Evolutionary conservation across 306 rosid species (phyloP), one percentile per base, ranked within the genome.

Genomic region (Acmispon strigosus): DNA sequence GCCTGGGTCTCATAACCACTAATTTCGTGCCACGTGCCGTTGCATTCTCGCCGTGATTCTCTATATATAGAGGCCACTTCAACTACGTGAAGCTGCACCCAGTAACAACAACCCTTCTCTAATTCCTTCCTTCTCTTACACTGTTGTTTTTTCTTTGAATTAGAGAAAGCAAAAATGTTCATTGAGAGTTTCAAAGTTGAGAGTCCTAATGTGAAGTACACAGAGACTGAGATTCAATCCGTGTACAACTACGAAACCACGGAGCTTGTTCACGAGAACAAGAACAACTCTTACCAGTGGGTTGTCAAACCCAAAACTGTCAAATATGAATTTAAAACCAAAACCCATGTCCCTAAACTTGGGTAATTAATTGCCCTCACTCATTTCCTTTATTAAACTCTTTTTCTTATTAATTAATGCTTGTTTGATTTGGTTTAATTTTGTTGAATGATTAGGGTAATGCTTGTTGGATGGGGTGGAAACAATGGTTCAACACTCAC

Each of bases 381-480:
- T 32, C 37, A 32, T 32, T 32, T 32, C 37, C 37, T 5, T 6
- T 4, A 32, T 32, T 6, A 32, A 32, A 32, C 37, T 49, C 2
- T 2, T 36, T 2, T 12, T 41, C 43, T 16, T 15, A 9, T 15
- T 45, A 5, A 6, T 29, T 29, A 9, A 39, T 32, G 37, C 1
- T 32, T 32, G 8, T 27, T 27, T 27, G 3, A 22, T 27, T 1
- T 22, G 32, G 2, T 27, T 36, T 36, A 7, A 4, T 57, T 36
- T 53, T 44, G 34, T 39, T 49, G 48, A 1, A 4, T 27, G 22
- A 7, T 64, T 49, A 94, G 97, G 86, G 96, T 90, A 62, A 84
- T 94, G 97, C 97, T 94, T 53, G 98, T 94, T 43, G 98, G 98
- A 7, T 94, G 97, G 97, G 97, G 97, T 32, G 98, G 98, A 64